phyloP scores from a whole-genome alignment of 2,329 filamentous ascomycete species.

The Diaporthe sp. region DNA sequence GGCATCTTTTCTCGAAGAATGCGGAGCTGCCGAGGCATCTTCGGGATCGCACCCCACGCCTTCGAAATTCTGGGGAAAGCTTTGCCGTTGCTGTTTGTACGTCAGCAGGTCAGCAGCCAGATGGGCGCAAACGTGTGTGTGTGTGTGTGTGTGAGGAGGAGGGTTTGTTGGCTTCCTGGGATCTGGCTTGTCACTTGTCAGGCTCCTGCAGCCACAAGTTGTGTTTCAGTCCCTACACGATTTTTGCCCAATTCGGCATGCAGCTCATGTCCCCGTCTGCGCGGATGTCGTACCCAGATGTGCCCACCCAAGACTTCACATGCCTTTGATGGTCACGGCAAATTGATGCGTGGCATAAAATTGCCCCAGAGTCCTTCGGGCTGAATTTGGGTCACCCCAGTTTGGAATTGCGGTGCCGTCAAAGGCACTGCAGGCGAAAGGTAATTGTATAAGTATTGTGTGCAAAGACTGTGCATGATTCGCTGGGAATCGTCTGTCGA shows the following conservation, averaged over 20 bases:
- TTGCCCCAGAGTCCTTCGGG: neutral
- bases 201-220: neutral
- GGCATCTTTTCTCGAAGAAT: neutral
- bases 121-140: too few species aligned
- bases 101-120: neutral
- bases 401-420: neutral
- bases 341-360: neutral
- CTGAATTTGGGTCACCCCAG: neutral
- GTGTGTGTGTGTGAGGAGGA: neutral
- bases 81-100: neutral
- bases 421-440: neutral
- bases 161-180: neutral
- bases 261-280: neutral
- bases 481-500: conserved; percentile 21
- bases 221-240: conserved; percentile 1
- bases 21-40: conserved; percentile 34
- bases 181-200: neutral
- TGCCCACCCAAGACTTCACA: neutral
- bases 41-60: neutral
- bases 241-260: conserved; percentile 19
- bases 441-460: neutral
- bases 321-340: neutral
- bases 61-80: neutral
- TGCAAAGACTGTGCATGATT: conserved; percentile 21
- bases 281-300: neutral